Evolutionary conservation across 2,329 filamentous ascomycete species (phyloP).

Genomic region (Cordyceps militaris): DNA sequence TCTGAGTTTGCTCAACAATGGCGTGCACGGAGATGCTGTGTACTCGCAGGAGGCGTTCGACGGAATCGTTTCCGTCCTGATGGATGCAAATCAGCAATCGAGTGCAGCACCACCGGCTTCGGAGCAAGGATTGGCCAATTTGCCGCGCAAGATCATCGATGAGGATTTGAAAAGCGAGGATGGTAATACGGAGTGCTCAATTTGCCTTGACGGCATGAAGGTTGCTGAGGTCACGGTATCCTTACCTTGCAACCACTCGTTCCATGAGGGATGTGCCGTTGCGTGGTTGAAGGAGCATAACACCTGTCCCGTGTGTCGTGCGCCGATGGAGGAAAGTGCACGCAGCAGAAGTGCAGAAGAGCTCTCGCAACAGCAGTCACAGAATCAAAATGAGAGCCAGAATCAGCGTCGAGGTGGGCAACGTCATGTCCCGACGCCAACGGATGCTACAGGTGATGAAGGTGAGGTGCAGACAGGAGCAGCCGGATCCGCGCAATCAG

Average conservation of each 20-base stretch:
- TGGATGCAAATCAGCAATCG: conserved; percentile 72
- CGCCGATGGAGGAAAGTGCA: conserved; percentile 38
- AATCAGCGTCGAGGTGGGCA: not conserved
- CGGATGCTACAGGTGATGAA: not conserved
- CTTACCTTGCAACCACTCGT: conserved; percentile 89
- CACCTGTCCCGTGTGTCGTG: conserved; percentile 79
- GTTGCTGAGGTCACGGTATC: conserved; percentile 66
- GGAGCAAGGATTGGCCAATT: conserved; percentile 61
- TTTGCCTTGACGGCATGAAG: conserved; percentile 83
- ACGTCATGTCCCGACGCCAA: not conserved
- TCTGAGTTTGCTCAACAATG: conserved; percentile 46
- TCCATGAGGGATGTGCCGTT: conserved; percentile 74
- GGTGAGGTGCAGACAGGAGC: not conserved
- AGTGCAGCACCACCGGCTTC: conserved; percentile 79
- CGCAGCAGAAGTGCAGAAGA: not conserved
- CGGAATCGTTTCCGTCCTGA: conserved; percentile 76
- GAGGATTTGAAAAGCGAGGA: conserved; percentile 59
- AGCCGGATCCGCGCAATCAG: not conserved
- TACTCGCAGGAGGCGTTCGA: conserved; percentile 89
- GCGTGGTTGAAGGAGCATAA: conserved; percentile 87
- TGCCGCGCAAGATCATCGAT: conserved; percentile 66
- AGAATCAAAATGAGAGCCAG: not conserved
- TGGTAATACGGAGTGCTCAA: conserved; percentile 77
- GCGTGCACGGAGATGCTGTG: conserved; percentile 68
- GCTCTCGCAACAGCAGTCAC: not conserved